Evolutionary conservation across 257 asterid genomes (phyloP).

Genomic region (Avicennia marina): DNA sequence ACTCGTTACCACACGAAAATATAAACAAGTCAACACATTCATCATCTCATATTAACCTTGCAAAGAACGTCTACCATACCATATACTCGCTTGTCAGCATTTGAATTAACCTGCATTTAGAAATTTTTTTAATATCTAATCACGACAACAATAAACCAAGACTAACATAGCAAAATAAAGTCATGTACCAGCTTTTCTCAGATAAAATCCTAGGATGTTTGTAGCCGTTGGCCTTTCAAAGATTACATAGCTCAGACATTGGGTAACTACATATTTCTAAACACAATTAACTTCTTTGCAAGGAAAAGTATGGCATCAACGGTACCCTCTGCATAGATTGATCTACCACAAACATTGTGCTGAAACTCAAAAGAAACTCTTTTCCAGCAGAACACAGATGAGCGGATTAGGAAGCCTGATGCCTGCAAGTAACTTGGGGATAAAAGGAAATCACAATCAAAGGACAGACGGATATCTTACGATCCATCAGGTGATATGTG

Average conservation of each 20-base stretch:
- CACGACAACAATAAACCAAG: not conserved
- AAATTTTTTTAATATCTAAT: slow-evolving; percentile 6
- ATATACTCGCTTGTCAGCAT: slow-evolving; percentile 63
- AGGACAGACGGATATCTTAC: slow-evolving; percentile 38
- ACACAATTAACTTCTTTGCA: slow-evolving; percentile 60
- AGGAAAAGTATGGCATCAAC: slow-evolving; percentile 95
- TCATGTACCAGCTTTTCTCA: not conserved
- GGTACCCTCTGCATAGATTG: slow-evolving; percentile 96
- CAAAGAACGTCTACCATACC: slow-evolving; percentile 90
- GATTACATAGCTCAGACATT: not conserved
- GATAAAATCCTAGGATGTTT: no score
- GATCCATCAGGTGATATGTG: slow-evolving; percentile 86
- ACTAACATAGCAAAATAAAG: not conserved
- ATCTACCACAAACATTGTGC: slow-evolving; percentile 97
- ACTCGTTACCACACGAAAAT: no score
- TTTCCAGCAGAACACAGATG: slow-evolving; percentile 12
- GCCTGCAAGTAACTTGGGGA: slow-evolving; percentile 5
- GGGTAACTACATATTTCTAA: not conserved
- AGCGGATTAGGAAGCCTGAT: slow-evolving; percentile 5
- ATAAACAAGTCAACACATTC: no score
- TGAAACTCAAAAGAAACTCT: slow-evolving; percentile 93
- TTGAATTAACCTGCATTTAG: slow-evolving; percentile 52
- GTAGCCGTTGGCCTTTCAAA: no score
- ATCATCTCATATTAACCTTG: slow-evolving; percentile 86
- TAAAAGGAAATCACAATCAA: not conserved